Percentiles rank a stretch among this genome's conserved stretches.
phyloP scores from a whole-genome alignment of 1,284 basidiomycete species.

The Singerocomus rubriflavus region DNA sequence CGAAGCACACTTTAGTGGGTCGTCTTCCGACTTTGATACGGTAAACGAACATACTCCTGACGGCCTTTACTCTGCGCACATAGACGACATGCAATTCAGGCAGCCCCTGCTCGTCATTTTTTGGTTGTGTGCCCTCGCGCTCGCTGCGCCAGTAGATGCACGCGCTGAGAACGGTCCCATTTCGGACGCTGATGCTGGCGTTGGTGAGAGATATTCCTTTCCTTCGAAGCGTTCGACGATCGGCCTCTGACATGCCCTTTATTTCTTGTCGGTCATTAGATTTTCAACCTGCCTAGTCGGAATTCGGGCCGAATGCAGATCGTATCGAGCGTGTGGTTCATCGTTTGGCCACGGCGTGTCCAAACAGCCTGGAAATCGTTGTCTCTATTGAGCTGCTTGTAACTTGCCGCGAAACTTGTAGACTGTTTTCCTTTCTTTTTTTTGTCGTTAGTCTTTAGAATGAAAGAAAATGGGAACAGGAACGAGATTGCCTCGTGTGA shows the following conservation, averaged over 20 bases:
- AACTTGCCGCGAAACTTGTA: too few species aligned
- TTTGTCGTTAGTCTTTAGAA: too few species aligned
- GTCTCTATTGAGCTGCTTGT: too few species aligned
- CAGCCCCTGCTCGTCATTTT: not conserved
- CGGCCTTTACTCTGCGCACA: not conserved
- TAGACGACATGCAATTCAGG: not conserved
- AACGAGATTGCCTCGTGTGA: too few species aligned
- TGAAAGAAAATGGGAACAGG: too few species aligned
- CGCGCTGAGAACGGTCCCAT: not conserved
- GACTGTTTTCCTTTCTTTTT: too few species aligned
- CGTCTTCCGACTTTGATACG: not conserved
- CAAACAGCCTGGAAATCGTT: too few species aligned
- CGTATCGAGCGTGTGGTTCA: not conserved
- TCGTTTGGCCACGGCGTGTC: too few species aligned
- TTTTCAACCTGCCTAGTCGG: not conserved
- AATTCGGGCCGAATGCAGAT: not conserved
- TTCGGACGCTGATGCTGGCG: too few species aligned
- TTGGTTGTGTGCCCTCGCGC: conserved; percentile 5
- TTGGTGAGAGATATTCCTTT: not conserved
- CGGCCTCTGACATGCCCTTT: not conserved
- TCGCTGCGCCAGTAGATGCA: not conserved
- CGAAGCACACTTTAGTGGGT: not conserved
- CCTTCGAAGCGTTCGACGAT: not conserved
- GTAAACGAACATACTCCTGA: not conserved
- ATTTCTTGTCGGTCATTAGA: not conserved